Evolutionary conservation across 148 eudicot genomes (phyloP).

Genomic region (Camellia sinensis): DNA sequence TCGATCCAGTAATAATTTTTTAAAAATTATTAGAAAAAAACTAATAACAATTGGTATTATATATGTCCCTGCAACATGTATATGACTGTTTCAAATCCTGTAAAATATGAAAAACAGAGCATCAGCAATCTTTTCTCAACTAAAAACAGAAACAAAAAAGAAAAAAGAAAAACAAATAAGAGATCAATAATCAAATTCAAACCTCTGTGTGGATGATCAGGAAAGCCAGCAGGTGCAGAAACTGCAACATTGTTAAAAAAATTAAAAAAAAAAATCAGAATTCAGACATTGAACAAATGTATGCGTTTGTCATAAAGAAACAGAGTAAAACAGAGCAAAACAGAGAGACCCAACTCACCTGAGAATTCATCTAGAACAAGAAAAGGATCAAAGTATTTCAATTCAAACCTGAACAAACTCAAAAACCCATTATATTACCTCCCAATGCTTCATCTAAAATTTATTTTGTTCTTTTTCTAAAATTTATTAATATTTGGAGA

Average conservation of each 20-base stretch:
- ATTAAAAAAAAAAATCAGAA: background rate
- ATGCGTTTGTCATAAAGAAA: background rate
- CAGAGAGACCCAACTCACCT: slow-evolving; percentile 28
- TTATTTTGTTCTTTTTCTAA: no score
- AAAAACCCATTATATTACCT: slow-evolving; percentile 14
- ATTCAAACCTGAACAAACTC: slow-evolving; percentile 53
- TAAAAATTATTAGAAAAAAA: no score
- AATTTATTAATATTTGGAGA: background rate
- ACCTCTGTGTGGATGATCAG: slow-evolving; percentile 99
- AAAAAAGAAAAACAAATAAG: background rate
- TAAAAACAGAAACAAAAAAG: background rate
- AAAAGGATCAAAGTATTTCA: slow-evolving; percentile 82
- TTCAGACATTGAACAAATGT: background rate
- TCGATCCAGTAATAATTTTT: no score
- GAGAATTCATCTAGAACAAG: slow-evolving; percentile 77
- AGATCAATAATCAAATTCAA: background rate
- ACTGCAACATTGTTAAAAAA: slow-evolving; percentile 31
- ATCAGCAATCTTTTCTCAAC: background rate
- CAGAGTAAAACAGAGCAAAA: background rate
- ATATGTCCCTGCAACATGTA: slow-evolving; percentile 77
- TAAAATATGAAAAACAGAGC: slow-evolving; percentile 8
- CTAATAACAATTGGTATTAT: no score
- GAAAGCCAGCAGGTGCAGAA: slow-evolving; percentile 87
- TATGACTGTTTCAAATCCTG: slow-evolving; percentile 94
- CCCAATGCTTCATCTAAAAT: no score